Percentiles rank a stretch among this genome's conserved stretches.
phyloP scores from a whole-genome alignment of 2,329 filamentous ascomycete genomes.

The Nemania diffusa region DNA sequence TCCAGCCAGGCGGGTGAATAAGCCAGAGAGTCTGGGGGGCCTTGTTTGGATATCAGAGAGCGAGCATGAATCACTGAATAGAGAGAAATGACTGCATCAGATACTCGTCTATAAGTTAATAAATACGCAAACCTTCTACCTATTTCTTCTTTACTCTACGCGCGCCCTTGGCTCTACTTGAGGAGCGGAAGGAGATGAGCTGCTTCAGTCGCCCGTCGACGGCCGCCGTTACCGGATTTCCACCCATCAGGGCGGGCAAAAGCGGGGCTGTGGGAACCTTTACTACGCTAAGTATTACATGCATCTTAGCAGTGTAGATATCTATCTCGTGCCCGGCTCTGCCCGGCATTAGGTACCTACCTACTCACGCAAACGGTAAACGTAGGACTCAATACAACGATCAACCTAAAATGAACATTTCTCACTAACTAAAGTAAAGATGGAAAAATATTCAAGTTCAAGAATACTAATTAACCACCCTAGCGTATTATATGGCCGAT shows the following conservation, averaged over 20 bases:
- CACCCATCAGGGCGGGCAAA: constrained; percentile 1
- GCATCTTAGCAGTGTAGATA: background rate
- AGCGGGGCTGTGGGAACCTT: no score
- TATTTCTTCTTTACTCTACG: background rate
- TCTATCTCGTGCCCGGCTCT: no score
- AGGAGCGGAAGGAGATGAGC: constrained; percentile 1
- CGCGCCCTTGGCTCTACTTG: constrained; percentile 27
- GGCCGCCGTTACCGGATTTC: constrained; percentile 28
- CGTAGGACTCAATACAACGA: no score
- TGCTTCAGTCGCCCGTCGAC: background rate
- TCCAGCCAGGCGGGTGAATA: background rate
- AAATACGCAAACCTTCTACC: background rate
- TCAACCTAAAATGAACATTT: no score
- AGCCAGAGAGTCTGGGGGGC: background rate
- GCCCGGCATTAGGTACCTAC: no score
- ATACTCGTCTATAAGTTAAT: no score
- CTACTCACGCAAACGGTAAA: no score
- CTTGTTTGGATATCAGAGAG: no score
- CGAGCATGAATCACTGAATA: no score
- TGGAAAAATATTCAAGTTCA: background rate
- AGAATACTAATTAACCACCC: no score
- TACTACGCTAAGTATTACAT: background rate
- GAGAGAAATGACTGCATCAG: no score
- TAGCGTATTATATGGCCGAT: no score
- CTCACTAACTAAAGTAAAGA: background rate